These are phyloP conservation scores for Meyerozyma athensensis DNA, from an alignment of 1,139 yeast genomes.

Conservation along the genomic window DNA sequence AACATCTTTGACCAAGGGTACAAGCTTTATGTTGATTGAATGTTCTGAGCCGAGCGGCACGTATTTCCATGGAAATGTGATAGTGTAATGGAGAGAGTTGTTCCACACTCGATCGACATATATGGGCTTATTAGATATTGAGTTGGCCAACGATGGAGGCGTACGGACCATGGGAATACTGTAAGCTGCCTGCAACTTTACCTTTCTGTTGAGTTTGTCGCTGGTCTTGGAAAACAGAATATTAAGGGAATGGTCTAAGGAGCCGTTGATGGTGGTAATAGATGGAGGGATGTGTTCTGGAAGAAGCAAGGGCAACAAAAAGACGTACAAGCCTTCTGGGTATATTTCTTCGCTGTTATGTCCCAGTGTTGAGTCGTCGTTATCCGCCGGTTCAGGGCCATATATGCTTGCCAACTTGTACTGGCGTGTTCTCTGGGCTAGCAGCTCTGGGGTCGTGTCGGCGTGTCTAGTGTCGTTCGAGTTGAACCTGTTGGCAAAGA, in stretches of 20 bases:
- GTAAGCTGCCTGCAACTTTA: slow-evolving; percentile 26
- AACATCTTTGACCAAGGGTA: slow-evolving; percentile 68
- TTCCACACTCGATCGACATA: slow-evolving; percentile 83
- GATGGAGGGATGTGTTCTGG: slow-evolving; percentile 74
- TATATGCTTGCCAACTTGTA: slow-evolving; percentile 19
- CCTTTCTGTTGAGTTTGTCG: slow-evolving; percentile 33
- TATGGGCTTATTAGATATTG: slow-evolving; percentile 75
- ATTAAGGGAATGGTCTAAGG: slow-evolving; percentile 32
- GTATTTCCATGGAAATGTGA: slow-evolving; percentile 71
- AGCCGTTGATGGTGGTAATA: slow-evolving; percentile 51
- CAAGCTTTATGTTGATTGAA: slow-evolving; percentile 57
- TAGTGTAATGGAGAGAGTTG: slow-evolving; percentile 69
- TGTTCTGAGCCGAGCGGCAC: slow-evolving; percentile 67
- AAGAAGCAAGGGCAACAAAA: slow-evolving; percentile 64
- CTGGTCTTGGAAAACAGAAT: slow-evolving; percentile 30
- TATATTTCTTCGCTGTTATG: slow-evolving; percentile 17
- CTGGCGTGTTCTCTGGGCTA: slow-evolving; percentile 34
- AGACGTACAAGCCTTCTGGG: slow-evolving; percentile 77
- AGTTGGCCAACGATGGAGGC: slow-evolving; percentile 74
- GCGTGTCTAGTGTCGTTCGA: slow-evolving; percentile 29
- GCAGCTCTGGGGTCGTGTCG: slow-evolving; percentile 28
- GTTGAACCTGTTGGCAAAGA: slow-evolving; percentile 37
- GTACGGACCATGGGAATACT: slow-evolving; percentile 59
- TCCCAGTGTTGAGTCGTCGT: slow-evolving; percentile 4
- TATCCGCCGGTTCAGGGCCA: not conserved